A percentile compares a stretch with the other conserved stretches of the same genome.
These are phyloP conservation scores for Heritiera littoralis DNA, from an alignment of 345 rosid genomes.

Conservation along the genomic window DNA sequence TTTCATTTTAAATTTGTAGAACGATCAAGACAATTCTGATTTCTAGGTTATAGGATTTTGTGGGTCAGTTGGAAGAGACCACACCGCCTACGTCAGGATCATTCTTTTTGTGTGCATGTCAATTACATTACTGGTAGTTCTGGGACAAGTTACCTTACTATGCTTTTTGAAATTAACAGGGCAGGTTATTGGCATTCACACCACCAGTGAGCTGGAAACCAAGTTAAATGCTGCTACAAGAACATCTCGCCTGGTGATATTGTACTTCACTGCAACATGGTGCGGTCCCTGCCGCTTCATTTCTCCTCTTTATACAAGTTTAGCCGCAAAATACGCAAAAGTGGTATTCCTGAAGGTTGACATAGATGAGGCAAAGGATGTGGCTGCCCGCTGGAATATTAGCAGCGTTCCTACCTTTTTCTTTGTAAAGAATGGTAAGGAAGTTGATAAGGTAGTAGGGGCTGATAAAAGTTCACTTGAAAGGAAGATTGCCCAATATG, in stretches of 20 bases:
- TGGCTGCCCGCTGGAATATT: slow-evolving; percentile 49
- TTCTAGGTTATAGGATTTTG: no score
- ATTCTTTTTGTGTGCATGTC: neutral
- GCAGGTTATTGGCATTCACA: slow-evolving; percentile 68
- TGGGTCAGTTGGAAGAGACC: no score
- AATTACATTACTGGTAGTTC: no score
- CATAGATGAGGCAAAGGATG: no score
- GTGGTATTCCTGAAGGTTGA: no score
- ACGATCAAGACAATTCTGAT: neutral
- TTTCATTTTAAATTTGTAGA: neutral
- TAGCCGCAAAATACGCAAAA: no score
- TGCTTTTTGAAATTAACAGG: neutral
- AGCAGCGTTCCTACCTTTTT: slow-evolving; percentile 77
- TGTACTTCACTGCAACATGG: slow-evolving; percentile 79
- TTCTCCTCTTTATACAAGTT: no score
- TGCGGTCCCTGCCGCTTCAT: no score
- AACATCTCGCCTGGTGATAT: slow-evolving; percentile 70
- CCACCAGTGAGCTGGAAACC: slow-evolving; percentile 63
- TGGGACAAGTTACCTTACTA: neutral
- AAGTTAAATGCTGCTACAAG: slow-evolving; percentile 65
- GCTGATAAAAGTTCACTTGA: slow-evolving; percentile 78
- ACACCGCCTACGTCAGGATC: neutral
- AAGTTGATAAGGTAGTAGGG: slow-evolving; percentile 82
- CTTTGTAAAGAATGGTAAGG: slow-evolving; percentile 73
- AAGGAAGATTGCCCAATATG: slow-evolving; percentile 62